Percentiles rank a stretch among this genome's conserved stretches.
These are phyloP conservation scores for Ochromonadaceae sp. DNA, from an alignment of 352 stramenopile species.

Conservation along the genomic window DNA sequence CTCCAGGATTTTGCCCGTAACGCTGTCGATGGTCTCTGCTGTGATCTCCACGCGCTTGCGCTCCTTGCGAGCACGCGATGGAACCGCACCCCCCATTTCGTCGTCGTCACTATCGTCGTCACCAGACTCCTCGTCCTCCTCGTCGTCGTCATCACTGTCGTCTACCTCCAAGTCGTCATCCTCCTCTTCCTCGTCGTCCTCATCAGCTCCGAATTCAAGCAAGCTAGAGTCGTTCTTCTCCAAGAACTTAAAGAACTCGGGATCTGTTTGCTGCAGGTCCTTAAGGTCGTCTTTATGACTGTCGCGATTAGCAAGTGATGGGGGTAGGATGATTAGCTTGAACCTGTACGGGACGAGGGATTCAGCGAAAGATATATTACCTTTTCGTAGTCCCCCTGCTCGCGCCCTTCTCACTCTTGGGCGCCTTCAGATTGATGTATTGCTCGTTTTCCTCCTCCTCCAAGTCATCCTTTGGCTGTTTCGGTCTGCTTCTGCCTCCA, in stretches of 20 bases:
- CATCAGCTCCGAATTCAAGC: constrained; percentile 20
- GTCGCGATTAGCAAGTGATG: constrained; percentile 3
- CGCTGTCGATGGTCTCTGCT: neutral
- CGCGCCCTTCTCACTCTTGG: neutral
- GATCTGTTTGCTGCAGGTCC: constrained; percentile 26
- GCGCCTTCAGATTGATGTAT: neutral
- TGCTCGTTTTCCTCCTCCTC: constrained; percentile 10
- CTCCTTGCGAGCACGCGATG: neutral
- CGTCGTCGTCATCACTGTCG: neutral
- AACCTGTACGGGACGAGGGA: too few species aligned
- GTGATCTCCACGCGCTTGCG: neutral
- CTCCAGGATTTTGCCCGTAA: too few species aligned
- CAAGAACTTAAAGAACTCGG: constrained; percentile 35
- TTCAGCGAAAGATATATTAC: neutral
- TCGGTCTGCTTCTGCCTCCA: neutral
- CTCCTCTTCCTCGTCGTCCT: neutral
- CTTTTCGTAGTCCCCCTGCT: neutral
- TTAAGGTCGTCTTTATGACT: constrained; percentile 27
- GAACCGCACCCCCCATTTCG: neutral
- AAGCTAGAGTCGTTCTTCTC: constrained; percentile 22
- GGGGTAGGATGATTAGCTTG: too few species aligned
- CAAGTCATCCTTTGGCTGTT: neutral
- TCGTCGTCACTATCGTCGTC: constrained; percentile 18
- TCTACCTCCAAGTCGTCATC: constrained; percentile 18
- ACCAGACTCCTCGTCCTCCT: constrained; percentile 17